These are phyloP conservation scores for Aspergillus mulundensis DNA, from an alignment of 495 filamentous ascomycete genomes.

Conservation along the genomic window DNA sequence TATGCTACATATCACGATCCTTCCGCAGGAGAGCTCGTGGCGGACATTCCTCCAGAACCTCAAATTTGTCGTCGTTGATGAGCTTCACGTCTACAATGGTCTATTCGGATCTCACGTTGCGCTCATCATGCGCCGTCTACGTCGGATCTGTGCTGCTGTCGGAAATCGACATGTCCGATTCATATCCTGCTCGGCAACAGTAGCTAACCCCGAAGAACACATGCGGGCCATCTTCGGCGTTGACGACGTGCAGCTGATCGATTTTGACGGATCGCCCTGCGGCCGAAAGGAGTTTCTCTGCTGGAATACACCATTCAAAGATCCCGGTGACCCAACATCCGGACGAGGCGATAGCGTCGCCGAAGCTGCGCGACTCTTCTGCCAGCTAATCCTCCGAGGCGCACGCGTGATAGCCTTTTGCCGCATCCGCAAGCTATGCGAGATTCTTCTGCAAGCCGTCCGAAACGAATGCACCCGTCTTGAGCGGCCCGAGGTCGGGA, in stretches of 20 bases:
- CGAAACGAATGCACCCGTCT: slow-evolving; percentile 69
- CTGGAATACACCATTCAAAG: slow-evolving; percentile 97
- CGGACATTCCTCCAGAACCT: slow-evolving; percentile 83
- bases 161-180: slow-evolving; percentile 89
- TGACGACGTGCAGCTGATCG: slow-evolving; percentile 68
- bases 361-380: slow-evolving; percentile 86
- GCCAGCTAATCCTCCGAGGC: slow-evolving; percentile 81
- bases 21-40: slow-evolving; percentile 90
- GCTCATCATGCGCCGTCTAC: slow-evolving; percentile 86
- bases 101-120: slow-evolving; percentile 92
- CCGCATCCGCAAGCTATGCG: slow-evolving; percentile 79
- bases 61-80: slow-evolving; percentile 82
- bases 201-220: slow-evolving; percentile 89
- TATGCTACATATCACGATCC: slow-evolving; percentile 93
- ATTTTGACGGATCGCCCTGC: slow-evolving; percentile 90
- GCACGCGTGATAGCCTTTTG: slow-evolving; percentile 95
- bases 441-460: slow-evolving; percentile 76
- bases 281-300: slow-evolving; percentile 94
- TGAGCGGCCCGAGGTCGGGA: slow-evolving; percentile 67
- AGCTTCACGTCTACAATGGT: slow-evolving; percentile 95
- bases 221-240: slow-evolving; percentile 94
- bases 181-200: slow-evolving; percentile 94
- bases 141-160: slow-evolving; percentile 85
- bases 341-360: slow-evolving; percentile 77
- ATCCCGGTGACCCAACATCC: slow-evolving; percentile 78